A percentile compares a stretch with the other conserved stretches of the same genome.
phyloP scores from a whole-genome alignment of 2,329 filamentous ascomycete genomes.

The Grosmannia penicillata region DNA sequence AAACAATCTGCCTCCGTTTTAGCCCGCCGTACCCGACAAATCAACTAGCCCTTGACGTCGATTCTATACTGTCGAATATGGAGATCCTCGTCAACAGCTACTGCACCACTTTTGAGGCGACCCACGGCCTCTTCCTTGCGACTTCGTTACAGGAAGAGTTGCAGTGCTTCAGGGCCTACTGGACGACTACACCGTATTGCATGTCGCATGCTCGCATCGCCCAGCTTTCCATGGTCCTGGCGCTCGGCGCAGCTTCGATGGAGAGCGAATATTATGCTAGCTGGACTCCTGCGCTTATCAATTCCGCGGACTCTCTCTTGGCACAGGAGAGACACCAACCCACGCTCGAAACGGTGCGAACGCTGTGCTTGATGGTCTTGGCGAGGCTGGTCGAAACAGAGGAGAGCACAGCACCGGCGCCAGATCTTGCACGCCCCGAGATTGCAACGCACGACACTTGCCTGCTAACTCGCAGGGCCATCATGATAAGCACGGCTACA shows the following conservation, averaged over 20 bases:
- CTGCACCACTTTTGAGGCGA: slow-evolving; percentile 13
- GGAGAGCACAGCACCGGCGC: slow-evolving; percentile 5
- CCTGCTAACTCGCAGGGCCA: slow-evolving; percentile 12
- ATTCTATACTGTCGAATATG: no score
- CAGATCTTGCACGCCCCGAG: no score
- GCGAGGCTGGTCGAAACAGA: slow-evolving; percentile 13
- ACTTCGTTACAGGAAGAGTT: slow-evolving; percentile 12
- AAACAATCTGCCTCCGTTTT: no score
- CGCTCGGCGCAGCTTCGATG: slow-evolving; percentile 13
- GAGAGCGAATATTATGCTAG: no score
- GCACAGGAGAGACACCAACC: slow-evolving; percentile 9
- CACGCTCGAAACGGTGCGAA: slow-evolving; percentile 12
- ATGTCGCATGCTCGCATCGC: slow-evolving; percentile 12
- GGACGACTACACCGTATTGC: slow-evolving; percentile 6
- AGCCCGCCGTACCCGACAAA: no score
- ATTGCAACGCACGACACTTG: no score
- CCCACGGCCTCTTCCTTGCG: slow-evolving; percentile 13
- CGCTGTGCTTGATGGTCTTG: slow-evolving; percentile 13
- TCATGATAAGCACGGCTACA: slow-evolving; percentile 10
- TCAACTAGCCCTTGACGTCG: no score
- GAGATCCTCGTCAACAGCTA: slow-evolving; percentile 12
- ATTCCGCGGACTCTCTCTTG: no score
- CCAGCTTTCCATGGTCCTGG: slow-evolving; percentile 15
- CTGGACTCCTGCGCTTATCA: no score
- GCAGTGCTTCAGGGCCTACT: slow-evolving; percentile 10